Conservation (phyloP, 1,284 basidiomycete species). For the Cerrena zonata region DNA sequence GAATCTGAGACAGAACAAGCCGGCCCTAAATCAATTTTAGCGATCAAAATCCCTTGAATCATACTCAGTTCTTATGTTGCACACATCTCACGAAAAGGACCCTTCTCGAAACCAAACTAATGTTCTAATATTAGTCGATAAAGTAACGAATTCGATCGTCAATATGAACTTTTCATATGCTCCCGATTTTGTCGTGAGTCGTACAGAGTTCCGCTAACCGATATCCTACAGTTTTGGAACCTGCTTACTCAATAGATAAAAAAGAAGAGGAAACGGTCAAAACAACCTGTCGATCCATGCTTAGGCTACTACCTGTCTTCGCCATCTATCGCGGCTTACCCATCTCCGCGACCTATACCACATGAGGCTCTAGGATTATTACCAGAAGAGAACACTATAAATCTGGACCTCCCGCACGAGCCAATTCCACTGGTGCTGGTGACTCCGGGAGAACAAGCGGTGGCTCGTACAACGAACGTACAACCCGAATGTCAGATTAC, state of each 20-base stretch:
- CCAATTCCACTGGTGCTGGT: no score
- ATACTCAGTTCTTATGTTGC: no score
- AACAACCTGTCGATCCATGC: slow-evolving; percentile 13
- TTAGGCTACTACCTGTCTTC: slow-evolving; percentile 15
- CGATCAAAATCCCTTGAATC: no score
- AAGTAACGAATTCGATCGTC: no score
- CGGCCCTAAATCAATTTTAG: no score
- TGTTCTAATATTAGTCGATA: no score
- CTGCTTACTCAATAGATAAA: slow-evolving; percentile 13
- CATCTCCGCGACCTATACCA: background rate
- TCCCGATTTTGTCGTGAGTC: slow-evolving; percentile 13
- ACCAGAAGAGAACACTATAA: background rate
- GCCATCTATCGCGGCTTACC: background rate
- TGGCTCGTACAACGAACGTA: background rate
- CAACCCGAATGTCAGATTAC: slow-evolving; percentile 9
- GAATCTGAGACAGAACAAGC: no score
- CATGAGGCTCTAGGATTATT: background rate
- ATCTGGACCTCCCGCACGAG: background rate
- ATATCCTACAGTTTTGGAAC: background rate
- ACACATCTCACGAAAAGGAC: no score
- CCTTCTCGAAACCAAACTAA: no score
- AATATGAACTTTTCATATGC: slow-evolving; percentile 13
- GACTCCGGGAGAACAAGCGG: background rate
- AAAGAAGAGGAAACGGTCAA: slow-evolving; percentile 15
- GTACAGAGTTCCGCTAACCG: background rate